Evolutionary conservation across 129 eudicot species (phyloP).

Genomic region (Rutidosis leptorrhynchoides): DNA sequence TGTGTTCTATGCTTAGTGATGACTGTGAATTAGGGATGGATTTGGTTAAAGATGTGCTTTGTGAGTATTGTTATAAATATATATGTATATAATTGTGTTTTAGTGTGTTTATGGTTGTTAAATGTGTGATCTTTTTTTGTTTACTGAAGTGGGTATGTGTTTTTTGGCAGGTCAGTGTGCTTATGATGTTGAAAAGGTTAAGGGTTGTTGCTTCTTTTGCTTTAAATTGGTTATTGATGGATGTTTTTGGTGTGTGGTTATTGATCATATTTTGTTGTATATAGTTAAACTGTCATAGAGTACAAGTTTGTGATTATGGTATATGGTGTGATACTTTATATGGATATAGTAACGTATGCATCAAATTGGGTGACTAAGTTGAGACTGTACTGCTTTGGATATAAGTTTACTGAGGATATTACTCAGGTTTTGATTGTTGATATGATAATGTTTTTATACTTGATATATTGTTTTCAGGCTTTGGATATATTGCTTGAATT

Average conservation of each 20-base stretch:
- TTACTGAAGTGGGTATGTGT: conserved; percentile 16
- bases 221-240: not conserved
- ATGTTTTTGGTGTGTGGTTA: conserved; percentile 13
- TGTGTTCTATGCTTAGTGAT: conserved; percentile 84
- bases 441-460: not conserved
- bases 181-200: conserved; percentile 84
- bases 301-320: not conserved
- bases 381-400: not conserved
- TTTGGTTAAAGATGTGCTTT: conserved; percentile 82
- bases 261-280: not conserved
- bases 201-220: conserved; percentile 4
- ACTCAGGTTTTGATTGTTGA: not conserved
- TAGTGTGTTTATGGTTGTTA: conserved; percentile 2
- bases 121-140: not conserved
- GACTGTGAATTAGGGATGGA: conserved; percentile 73
- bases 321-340: conserved; percentile 1
- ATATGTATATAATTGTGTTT: not conserved
- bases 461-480: conserved; percentile 49
- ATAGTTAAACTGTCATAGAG: not conserved
- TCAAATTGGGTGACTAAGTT: not conserved
- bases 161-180: conserved; percentile 77
- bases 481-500: conserved; percentile 71
- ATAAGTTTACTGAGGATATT: conserved; percentile 3
- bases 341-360: conserved; percentile 6
- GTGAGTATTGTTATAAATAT: conserved; percentile 42